Evolutionary conservation across 2,329 filamentous ascomycete genomes (phyloP).

Genomic region (Penicillium italicum): DNA sequence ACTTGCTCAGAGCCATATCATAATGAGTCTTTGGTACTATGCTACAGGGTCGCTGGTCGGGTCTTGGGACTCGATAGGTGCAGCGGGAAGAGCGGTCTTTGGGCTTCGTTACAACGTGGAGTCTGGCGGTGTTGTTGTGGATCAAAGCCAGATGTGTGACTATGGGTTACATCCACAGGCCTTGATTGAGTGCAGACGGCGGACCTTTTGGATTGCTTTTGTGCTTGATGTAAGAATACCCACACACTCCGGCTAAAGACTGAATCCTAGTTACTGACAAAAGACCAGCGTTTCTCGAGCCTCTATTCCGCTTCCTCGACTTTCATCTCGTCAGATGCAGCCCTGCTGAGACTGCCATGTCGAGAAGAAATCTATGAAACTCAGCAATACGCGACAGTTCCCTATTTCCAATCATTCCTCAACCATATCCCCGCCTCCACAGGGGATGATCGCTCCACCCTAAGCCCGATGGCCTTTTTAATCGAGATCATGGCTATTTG

Average conservation of each 20-base stretch:
- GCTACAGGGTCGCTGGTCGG: slow-evolving; percentile 57
- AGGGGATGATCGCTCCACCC: slow-evolving; percentile 37
- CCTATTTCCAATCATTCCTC: slow-evolving; percentile 57
- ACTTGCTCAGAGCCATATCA: slow-evolving; percentile 63
- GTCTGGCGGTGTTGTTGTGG: slow-evolving; percentile 47
- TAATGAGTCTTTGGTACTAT: slow-evolving; percentile 64
- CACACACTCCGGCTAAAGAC: slow-evolving; percentile 16
- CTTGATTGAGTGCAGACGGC: slow-evolving; percentile 63
- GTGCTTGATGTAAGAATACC: slow-evolving; percentile 58
- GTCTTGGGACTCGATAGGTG: slow-evolving; percentile 62
- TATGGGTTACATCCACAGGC: slow-evolving; percentile 57
- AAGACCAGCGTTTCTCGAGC: slow-evolving; percentile 54
- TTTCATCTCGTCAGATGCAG: slow-evolving; percentile 60
- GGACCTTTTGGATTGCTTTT: slow-evolving; percentile 70
- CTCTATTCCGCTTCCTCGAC: slow-evolving; percentile 54
- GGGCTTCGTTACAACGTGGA: slow-evolving; percentile 64
- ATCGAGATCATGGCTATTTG: slow-evolving; percentile 63
- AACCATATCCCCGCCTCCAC: slow-evolving; percentile 38
- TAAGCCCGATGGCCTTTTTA: slow-evolving; percentile 58
- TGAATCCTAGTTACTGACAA: slow-evolving; percentile 12
- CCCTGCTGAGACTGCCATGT: slow-evolving; percentile 65
- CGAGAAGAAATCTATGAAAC: slow-evolving; percentile 60
- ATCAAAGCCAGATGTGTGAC: slow-evolving; percentile 48
- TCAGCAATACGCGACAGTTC: slow-evolving; percentile 55
- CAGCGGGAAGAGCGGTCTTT: slow-evolving; percentile 58